Evolutionary conservation across 768 basidiomycete genomes (phyloP), one percentile per base, ranked within the genome.

Genomic region (Asterophora lycoperdoides): DNA sequence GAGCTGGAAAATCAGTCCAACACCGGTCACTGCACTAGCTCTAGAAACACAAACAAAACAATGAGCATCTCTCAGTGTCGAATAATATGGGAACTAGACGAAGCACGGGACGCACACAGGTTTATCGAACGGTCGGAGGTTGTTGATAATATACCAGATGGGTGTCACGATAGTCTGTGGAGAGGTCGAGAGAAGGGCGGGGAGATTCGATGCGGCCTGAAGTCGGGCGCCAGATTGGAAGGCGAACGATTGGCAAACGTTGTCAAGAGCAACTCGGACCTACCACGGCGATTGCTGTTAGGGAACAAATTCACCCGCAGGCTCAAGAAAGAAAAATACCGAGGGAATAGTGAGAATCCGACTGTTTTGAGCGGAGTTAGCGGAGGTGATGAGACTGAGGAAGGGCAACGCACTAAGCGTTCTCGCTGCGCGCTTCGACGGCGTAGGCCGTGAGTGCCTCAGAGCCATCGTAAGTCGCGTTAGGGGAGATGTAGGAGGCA

Each of bases 81-180:
- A 48, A 33, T 34, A n/a, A n/a, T 17, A 2, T 9, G 8, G 9
- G 10, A 23, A 13, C 8, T 23, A 40, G 20, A 23, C 13, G 30
- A 42, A 55, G 19, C 39, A 23, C 11, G 30, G 40, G 54, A 18
- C 39, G 2, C 58, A 76, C 70, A 71, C 73, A 35, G 75, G 68
- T 15, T 73, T 58, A 47, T 80, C 70, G 41, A 80, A 79, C 7
- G 78, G 78, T 19, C 70, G 64, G 3, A 73, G 47, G 41, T 80
- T 77, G 15, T 64, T 41, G 3, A 73, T 32, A 0, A 55, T 67
- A 48, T 68, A 79, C 43, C 60, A 59, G 4, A 75, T 46, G 2
- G 78, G 73, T 18, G 61, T 56, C 8, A 65, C 59, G 13, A 79
- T 59, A 6, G 76, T 58, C 29, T 57, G 49, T 1, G 77, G 76